Evolutionary conservation across 2,329 filamentous ascomycete species (phyloP).

Genomic region (Cladophialophora exuberans): DNA sequence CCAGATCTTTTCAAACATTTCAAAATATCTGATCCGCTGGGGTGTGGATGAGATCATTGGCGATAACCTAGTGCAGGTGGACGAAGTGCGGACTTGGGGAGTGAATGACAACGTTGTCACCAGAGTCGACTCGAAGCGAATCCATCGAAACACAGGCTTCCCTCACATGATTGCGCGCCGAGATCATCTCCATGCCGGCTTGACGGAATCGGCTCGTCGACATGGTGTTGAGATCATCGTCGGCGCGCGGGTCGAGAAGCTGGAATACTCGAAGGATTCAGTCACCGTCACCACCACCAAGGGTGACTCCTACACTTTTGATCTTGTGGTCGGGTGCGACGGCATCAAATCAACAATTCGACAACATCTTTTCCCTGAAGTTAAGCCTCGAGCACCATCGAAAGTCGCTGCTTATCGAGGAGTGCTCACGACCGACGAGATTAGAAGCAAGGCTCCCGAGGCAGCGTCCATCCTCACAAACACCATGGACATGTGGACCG

Average conservation of each 20-base stretch:
- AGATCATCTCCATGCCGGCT: slow-evolving; percentile 19
- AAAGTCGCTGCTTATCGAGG: slow-evolving; percentile 11
- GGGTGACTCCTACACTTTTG: slow-evolving; percentile 35
- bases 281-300: slow-evolving; percentile 19
- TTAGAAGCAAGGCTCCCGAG: slow-evolving; percentile 41
- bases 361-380: slow-evolving; percentile 41
- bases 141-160: slow-evolving; percentile 9
- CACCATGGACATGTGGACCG: slow-evolving; percentile 48
- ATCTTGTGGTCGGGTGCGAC: slow-evolving; percentile 46
- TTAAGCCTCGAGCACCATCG: slow-evolving; percentile 10
- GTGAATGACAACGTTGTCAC: slow-evolving; percentile 25
- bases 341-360: slow-evolving; percentile 46
- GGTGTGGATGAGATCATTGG: slow-evolving; percentile 46
- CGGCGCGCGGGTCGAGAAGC: slow-evolving; percentile 9
- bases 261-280: background rate
- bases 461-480: slow-evolving; percentile 46
- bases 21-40: slow-evolving; percentile 44
- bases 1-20: slow-evolving; percentile 47
- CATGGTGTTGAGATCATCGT: slow-evolving; percentile 20
- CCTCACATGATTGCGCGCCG: slow-evolving; percentile 18
- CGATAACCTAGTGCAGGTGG: slow-evolving; percentile 43
- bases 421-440: slow-evolving; percentile 28
- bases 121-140: slow-evolving; percentile 13
- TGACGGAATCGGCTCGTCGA: slow-evolving; percentile 14
- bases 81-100: slow-evolving; percentile 42